A percentile compares a stretch with the other conserved stretches of the same genome.
phyloP scores from a whole-genome alignment of 306 rosid species.

The Sophora flavescens region DNA sequence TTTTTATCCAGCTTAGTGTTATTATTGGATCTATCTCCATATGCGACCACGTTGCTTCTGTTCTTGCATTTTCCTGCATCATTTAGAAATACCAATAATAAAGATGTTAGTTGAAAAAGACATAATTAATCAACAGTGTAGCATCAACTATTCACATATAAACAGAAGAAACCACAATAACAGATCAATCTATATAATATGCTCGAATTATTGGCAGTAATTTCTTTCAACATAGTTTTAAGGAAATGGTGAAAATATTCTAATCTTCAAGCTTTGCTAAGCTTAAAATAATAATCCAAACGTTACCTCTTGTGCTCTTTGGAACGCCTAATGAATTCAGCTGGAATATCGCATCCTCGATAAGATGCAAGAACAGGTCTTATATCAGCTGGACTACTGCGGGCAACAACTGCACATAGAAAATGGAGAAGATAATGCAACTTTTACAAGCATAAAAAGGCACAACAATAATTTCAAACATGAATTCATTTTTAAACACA shows the following conservation, averaged over 20 bases:
- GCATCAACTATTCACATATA: constrained; percentile 1
- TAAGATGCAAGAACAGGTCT: constrained; percentile 87
- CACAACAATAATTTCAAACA: constrained; percentile 5
- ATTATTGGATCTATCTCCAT: constrained; percentile 63
- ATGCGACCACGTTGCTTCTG: constrained; percentile 75
- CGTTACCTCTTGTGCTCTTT: constrained; percentile 79
- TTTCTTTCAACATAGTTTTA: constrained; percentile 6
- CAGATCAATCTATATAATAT: constrained; percentile 20
- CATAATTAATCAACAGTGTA: constrained; percentile 1
- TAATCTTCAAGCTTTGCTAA: neutral
- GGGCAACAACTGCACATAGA: constrained; percentile 83
- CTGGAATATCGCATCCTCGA: constrained; percentile 84
- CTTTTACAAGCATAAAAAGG: constrained; percentile 33
- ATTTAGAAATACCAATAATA: constrained; percentile 16
- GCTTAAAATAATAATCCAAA: neutral
- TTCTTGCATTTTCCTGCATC: constrained; percentile 75
- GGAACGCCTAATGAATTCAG: constrained; percentile 86
- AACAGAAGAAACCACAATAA: constrained; percentile 7
- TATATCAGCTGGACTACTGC: constrained; percentile 87
- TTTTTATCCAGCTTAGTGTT: constrained; percentile 39
- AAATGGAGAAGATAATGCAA: constrained; percentile 36
- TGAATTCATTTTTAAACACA: constrained; percentile 15
- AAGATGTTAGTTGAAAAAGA: constrained; percentile 6
- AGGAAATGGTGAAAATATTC: neutral
- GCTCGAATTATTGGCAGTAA: neutral